These are phyloP conservation scores for Didymella keratinophila DNA, from an alignment of 2,329 filamentous ascomycete species.

Conservation along the genomic window DNA sequence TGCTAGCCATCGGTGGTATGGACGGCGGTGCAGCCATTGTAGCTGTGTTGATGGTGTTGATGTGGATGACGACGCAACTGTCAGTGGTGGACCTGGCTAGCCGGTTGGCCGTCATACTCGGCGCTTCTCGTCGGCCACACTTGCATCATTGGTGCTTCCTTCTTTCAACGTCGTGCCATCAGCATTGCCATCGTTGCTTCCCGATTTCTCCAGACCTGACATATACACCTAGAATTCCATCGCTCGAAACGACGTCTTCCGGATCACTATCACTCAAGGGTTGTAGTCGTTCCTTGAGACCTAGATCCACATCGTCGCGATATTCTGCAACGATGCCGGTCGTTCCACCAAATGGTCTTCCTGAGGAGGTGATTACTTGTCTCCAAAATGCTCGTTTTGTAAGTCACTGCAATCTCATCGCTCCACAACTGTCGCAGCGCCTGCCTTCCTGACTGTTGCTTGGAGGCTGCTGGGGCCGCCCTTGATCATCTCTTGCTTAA, in stretches of 20 bases:
- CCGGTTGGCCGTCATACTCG: constrained; percentile 19
- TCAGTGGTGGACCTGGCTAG: constrained; percentile 16
- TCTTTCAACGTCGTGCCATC: constrained; percentile 22
- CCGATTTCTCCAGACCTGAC: no score
- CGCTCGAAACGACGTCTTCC: no score
- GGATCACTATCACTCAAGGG: no score
- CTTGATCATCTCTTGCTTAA: no score
- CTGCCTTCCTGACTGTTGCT: no score
- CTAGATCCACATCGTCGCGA: not conserved
- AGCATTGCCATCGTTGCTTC: no score
- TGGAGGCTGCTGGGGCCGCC: no score
- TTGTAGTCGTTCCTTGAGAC: no score
- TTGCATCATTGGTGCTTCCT: constrained; percentile 16
- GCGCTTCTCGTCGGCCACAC: constrained; percentile 15
- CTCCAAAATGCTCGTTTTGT: constrained; percentile 96
- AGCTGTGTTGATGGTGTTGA: constrained; percentile 20
- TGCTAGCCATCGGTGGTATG: constrained; percentile 45
- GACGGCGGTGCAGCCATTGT: constrained; percentile 45
- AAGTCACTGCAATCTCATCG: constrained; percentile 38
- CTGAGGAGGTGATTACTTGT: constrained; percentile 85
- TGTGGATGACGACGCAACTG: constrained; percentile 20
- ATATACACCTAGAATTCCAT: no score
- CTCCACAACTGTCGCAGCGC: no score
- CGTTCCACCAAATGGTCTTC: constrained; percentile 63
- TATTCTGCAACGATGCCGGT: no score